Evolutionary conservation across 148 eudicot genomes (phyloP), one percentile per base, ranked within the genome.

Genomic region (Spergularia bocconei): DNA sequence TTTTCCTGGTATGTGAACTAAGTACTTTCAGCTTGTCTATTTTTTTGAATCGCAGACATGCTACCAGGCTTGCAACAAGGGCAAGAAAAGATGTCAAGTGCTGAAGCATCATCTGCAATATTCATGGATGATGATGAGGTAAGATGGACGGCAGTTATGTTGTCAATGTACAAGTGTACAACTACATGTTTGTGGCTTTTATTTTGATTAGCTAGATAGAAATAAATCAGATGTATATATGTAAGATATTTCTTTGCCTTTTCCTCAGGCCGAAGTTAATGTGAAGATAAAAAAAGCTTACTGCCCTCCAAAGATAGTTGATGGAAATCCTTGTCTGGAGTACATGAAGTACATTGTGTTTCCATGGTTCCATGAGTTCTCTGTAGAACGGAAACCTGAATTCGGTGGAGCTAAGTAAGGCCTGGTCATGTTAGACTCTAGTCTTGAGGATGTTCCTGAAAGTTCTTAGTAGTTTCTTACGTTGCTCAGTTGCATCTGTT

Each of bases 121-220:
- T 95, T 65, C 84, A 95, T 95, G 98, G 98, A 92, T 77, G 98
- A 92, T 77, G 87, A 86, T 50, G 96, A 95, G 97, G 98, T 95
- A 82, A 4, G 71, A 36, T 66, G 38, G 58, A 25, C 23, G 14
- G 13, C 59, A 69, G 58, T 39, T 12, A 13, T 69, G 52, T 38
- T 9, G 59, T 69, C 59, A 14, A 20, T 68, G 57, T 65, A 17
- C 21, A 67, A 14, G 12, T 68, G 57, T 65, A 17, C 21, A 67
- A 67, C 25, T 7, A 50, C 12, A 48, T 50, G 19, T 13, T 20
- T 19, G 4, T 67, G 47, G 21, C 52, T 41, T 51, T 65, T 2
- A 63, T 12, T 65, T 17, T 39, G 13, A 39, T 65, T 65, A 12
- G 58, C 19, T 48, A n/a, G 29, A 44, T 16, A 67, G 13, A 48